phyloP scores from a whole-genome alignment of 2,329 filamentous ascomycete species.

The Fusarium buharicum region DNA sequence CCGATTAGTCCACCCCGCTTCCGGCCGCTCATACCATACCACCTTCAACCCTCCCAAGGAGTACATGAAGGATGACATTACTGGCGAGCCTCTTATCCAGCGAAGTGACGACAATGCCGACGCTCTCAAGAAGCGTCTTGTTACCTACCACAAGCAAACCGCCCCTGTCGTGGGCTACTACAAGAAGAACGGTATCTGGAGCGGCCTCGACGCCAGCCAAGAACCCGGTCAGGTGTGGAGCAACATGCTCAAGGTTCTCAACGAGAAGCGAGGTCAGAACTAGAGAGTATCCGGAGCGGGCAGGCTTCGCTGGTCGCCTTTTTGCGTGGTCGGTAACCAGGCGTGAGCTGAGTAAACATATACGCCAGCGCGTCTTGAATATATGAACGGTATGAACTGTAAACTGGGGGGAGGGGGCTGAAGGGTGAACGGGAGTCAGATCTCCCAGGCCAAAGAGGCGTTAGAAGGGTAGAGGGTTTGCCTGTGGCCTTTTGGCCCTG shows the following conservation, averaged over 20 bases:
- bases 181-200: conserved; percentile 97
- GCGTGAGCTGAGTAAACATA: conserved; percentile 37
- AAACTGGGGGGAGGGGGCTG: conserved; percentile 29
- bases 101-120: conserved; percentile 97
- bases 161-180: conserved; percentile 94
- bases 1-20: conserved; percentile 93
- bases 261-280: conserved; percentile 55
- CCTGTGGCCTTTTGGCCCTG: conserved; percentile 41
- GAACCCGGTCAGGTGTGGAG: conserved; percentile 97
- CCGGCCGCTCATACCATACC: conserved; percentile 96
- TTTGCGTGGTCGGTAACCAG: conserved; percentile 48
- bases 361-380: conserved; percentile 40
- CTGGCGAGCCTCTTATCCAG: conserved; percentile 95
- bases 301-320: conserved; percentile 19
- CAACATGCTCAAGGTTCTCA: conserved; percentile 86
- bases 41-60: conserved; percentile 98
- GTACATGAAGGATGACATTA: conserved; percentile 94
- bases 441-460: conserved; percentile 43
- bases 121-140: conserved; percentile 92
- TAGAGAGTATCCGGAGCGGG: conserved; percentile 44
- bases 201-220: conserved; percentile 93
- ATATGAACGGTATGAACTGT: conserved; percentile 44
- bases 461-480: conserved; percentile 45
- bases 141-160: conserved; percentile 95
- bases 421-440: conserved; percentile 24